Conservation (phyloP, 257 asterid genomes). For the Catharanthus roseus region DNA sequence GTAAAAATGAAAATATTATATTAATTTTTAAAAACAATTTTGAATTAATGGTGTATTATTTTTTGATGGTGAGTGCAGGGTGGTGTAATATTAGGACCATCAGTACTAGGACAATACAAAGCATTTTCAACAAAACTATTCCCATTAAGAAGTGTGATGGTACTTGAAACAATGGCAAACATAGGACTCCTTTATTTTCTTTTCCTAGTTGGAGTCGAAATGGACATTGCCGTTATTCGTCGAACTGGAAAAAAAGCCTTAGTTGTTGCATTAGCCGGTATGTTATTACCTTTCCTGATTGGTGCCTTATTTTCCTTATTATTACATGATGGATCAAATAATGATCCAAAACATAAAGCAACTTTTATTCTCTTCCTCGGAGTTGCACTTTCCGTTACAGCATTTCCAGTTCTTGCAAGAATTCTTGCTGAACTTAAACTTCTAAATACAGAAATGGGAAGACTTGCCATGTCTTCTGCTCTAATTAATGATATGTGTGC, state of each 20-base stretch:
- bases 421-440: conserved; percentile 88
- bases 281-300: conserved; percentile 67
- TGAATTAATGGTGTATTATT: neutral
- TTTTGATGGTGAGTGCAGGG: conserved; percentile 52
- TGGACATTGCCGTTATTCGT: conserved; percentile 77
- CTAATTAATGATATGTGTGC: conserved; percentile 92
- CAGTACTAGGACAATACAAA: conserved; percentile 56
- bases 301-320: conserved; percentile 62
- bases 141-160: conserved; percentile 90
- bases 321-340: conserved; percentile 41
- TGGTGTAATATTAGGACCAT: conserved; percentile 85
- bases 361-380: conserved; percentile 92
- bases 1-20: too few species aligned
- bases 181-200: conserved; percentile 89
- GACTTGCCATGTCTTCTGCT: conserved; percentile 83
- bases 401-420: conserved; percentile 90
- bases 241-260: conserved; percentile 64
- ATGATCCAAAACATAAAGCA: conserved; percentile 32
- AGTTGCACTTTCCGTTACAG: conserved; percentile 76
- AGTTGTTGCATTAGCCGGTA: conserved; percentile 60
- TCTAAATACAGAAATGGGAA: conserved; percentile 76
- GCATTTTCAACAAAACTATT: conserved; percentile 50
- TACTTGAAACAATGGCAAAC: conserved; percentile 95
- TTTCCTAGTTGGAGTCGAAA: conserved; percentile 85
- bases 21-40: too few species aligned